A percentile compares a stretch with the other conserved stretches of the same genome.
These are phyloP conservation scores for Acanthamoeba triangularis DNA, from an alignment of 208 protist species.

Conservation along the genomic window DNA sequence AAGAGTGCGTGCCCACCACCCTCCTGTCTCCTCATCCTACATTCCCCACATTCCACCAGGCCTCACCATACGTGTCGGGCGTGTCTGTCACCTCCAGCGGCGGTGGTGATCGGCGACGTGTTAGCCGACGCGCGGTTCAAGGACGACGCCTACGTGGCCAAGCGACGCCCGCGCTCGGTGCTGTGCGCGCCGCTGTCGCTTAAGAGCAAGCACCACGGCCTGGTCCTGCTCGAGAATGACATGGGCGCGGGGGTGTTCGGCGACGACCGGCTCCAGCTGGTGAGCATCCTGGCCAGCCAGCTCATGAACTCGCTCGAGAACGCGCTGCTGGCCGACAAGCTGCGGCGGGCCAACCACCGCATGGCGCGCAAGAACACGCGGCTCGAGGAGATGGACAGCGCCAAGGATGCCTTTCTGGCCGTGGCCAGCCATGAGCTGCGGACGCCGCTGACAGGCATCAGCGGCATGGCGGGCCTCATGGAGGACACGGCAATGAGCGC, in stretches of 20 bases:
- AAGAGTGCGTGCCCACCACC: background rate
- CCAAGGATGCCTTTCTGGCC: constrained; percentile 62
- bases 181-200: constrained; percentile 45
- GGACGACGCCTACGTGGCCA: background rate
- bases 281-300: constrained; percentile 20
- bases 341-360: background rate
- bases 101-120: background rate
- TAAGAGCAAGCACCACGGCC: background rate
- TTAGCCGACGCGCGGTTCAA: background rate
- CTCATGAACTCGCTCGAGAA: constrained; percentile 64
- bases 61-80: background rate
- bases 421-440: constrained; percentile 82
- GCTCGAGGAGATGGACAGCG: background rate
- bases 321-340: background rate
- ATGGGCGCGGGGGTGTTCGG: constrained; percentile 3
- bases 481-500: constrained; percentile 61
- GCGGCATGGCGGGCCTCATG: constrained; percentile 79
- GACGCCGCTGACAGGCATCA: constrained; percentile 83
- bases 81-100: background rate
- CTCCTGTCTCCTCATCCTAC: background rate
- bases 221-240: constrained; percentile 20
- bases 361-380: constrained; percentile 2
- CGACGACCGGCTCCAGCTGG: background rate
- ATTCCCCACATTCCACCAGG: no score
- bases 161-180: background rate